Evolutionary conservation across 164 flowering plant genomes (phyloP).

Genomic region (Euptelea pleiosperma): DNA sequence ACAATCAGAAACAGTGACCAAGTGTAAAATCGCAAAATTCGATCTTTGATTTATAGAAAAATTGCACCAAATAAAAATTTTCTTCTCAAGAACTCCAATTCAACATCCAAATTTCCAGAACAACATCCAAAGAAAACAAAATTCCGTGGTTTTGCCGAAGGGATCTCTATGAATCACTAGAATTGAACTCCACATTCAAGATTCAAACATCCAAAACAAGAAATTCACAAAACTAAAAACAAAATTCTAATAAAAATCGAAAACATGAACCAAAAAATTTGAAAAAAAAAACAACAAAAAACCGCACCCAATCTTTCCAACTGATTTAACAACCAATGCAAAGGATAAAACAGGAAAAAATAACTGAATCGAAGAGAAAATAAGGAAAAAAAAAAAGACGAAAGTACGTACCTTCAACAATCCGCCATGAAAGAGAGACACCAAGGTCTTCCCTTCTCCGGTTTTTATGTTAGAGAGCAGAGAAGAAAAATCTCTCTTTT

Average conservation of each 20-base stretch:
- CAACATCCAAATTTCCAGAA: too few species aligned
- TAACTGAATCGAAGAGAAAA: constrained; percentile 1
- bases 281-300: not conserved
- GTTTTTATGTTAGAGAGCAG: constrained; percentile 1
- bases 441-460: constrained; percentile 11
- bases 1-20: too few species aligned
- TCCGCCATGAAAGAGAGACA: constrained; percentile 24
- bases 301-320: not conserved
- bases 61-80: not conserved
- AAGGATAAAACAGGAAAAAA: not conserved
- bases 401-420: constrained; percentile 25
- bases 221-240: not conserved
- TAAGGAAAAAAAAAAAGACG: constrained; percentile 3
- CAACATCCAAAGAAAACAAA: not conserved
- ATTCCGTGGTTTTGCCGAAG: not conserved
- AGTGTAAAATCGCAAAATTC: too few species aligned
- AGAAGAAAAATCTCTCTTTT: constrained; percentile 1
- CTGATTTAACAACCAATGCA: not conserved
- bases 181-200: not conserved
- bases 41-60: not conserved
- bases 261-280: not conserved
- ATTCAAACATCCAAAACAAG: not conserved
- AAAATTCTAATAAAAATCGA: not conserved
- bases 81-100: not conserved
- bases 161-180: constrained; percentile 3